phyloP scores from a whole-genome alignment of 2,329 filamentous ascomycete species.

The Diaporthe batatas region DNA sequence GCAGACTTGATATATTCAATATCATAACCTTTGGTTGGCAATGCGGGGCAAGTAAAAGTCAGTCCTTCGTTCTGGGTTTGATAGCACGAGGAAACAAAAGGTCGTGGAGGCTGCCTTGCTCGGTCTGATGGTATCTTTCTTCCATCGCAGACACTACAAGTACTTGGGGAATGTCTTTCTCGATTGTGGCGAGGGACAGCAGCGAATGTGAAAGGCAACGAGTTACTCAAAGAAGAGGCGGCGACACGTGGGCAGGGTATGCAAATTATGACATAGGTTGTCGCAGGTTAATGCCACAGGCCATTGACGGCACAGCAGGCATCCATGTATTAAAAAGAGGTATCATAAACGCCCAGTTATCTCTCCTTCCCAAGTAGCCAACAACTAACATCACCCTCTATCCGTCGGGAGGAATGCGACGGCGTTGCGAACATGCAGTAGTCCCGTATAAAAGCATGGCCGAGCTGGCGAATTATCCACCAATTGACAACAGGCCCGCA shows the following conservation, averaged over 20 bases:
- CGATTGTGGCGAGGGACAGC: no score
- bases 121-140: no score
- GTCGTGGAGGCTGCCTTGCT: no score
- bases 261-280: not conserved
- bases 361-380: not conserved
- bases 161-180: no score
- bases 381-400: not conserved
- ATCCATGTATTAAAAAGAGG: slow-evolving; percentile 14
- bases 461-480: slow-evolving; percentile 1
- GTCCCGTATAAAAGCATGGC: not conserved
- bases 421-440: not conserved
- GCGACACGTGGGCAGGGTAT: no score
- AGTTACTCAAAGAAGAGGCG: not conserved
- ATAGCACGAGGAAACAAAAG: no score
- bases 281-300: slow-evolving; percentile 2
- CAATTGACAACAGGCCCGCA: not conserved
- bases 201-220: no score
- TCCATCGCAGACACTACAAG: no score
- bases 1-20: no score
- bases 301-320: not conserved
- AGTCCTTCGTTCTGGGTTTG: no score
- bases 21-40: no score
- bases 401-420: not conserved
- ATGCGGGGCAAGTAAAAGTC: no score
- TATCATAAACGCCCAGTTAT: slow-evolving; percentile 13